phyloP scores from a whole-genome alignment of 2,329 filamentous ascomycete species.

The Sclerotiophoma versabilis region DNA sequence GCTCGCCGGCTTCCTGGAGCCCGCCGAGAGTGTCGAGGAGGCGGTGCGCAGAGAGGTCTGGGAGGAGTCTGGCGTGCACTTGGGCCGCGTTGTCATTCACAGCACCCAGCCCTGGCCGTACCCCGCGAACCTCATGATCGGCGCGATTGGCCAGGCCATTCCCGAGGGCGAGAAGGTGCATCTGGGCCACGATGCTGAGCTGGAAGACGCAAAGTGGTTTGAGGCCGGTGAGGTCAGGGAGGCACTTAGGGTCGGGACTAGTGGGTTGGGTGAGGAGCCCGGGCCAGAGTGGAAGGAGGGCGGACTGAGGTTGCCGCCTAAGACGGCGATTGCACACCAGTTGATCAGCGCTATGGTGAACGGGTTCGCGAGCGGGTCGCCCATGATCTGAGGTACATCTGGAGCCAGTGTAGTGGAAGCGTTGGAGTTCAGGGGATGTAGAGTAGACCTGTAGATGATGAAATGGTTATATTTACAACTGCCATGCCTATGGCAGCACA shows the following conservation, averaged over 20 bases:
- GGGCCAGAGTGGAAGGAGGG: constrained; percentile 77
- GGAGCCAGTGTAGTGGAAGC: not conserved
- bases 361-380: constrained; percentile 68
- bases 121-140: constrained; percentile 62
- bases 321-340: constrained; percentile 91
- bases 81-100: constrained; percentile 60
- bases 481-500: constrained; percentile 71
- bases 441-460: constrained; percentile 9
- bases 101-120: constrained; percentile 63
- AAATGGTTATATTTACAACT: not conserved
- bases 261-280: constrained; percentile 69
- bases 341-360: constrained; percentile 80
- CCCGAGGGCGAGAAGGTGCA: constrained; percentile 81
- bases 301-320: constrained; percentile 78
- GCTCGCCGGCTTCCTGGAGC: constrained; percentile 66
- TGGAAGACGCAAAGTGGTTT: constrained; percentile 92
- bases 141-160: constrained; percentile 83
- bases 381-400: constrained; percentile 50
- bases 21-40: constrained; percentile 60
- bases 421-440: not conserved
- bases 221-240: constrained; percentile 78
- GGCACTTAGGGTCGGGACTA: constrained; percentile 73
- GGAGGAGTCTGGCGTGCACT: constrained; percentile 57
- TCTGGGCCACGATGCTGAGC: constrained; percentile 86
- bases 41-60: constrained; percentile 60